Conservation (phyloP, 257 asterid genomes). For the Plantago major region DNA sequence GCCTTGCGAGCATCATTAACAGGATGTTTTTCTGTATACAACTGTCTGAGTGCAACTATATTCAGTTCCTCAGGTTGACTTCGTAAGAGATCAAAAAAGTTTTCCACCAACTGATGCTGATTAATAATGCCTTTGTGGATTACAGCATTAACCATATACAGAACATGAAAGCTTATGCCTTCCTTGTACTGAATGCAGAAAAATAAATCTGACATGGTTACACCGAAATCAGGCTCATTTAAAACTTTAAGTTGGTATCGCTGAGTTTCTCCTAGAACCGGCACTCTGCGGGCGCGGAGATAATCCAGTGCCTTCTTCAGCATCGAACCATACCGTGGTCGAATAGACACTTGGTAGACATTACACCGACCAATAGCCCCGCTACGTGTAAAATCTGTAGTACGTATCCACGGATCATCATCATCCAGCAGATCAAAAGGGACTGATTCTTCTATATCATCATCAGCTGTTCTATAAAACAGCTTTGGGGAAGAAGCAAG, state of each 20-base stretch:
- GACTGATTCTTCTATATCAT: slow-evolving; percentile 65
- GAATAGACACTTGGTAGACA: slow-evolving; percentile 52
- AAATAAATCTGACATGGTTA: slow-evolving; percentile 46
- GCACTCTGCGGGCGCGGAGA: slow-evolving; percentile 44
- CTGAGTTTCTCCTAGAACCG: slow-evolving; percentile 14
- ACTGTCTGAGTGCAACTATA: slow-evolving; percentile 56
- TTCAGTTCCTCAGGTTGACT: slow-evolving; percentile 52
- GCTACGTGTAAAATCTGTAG: slow-evolving; percentile 69
- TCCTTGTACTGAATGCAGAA: slow-evolving; percentile 52
- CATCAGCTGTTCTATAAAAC: slow-evolving; percentile 84
- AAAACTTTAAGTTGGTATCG: slow-evolving; percentile 19
- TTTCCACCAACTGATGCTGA: slow-evolving; percentile 69
- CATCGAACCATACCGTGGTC: slow-evolving; percentile 55
- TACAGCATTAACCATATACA: slow-evolving; percentile 72
- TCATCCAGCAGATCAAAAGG: slow-evolving; percentile 82
- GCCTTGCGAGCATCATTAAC: slow-evolving; percentile 48
- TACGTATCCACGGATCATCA: slow-evolving; percentile 97
- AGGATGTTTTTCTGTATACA: slow-evolving; percentile 57
- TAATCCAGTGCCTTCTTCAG: slow-evolving; percentile 38
- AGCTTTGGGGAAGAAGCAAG: slow-evolving; percentile 70
- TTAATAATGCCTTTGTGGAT: slow-evolving; percentile 79
- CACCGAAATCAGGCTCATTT: slow-evolving; percentile 69
- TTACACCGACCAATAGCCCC: slow-evolving; percentile 89
- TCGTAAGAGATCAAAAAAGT: slow-evolving; percentile 51
- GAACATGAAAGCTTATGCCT: slow-evolving; percentile 48